A percentile compares a stretch with the other conserved stretches of the same genome.
These are phyloP conservation scores for Thermomucor indicae-seudaticae DNA, from an alignment of 371 early-diverging fungal species.

Conservation along the genomic window DNA sequence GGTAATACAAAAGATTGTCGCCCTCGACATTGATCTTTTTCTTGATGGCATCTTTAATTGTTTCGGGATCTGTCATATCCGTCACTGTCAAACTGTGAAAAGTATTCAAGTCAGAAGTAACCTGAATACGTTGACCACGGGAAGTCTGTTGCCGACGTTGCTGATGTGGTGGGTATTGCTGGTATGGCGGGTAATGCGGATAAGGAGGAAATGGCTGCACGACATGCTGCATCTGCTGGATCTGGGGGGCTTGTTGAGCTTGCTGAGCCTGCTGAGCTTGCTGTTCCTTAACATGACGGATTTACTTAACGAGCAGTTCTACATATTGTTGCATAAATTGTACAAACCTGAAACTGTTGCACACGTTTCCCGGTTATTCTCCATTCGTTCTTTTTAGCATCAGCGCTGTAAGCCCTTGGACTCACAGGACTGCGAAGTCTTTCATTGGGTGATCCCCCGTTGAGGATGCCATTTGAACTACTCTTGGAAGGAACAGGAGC, in stretches of 20 bases:
- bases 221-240: constrained; percentile 2
- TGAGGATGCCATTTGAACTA: no score
- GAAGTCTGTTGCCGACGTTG: background rate
- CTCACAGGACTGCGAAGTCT: constrained; percentile 11
- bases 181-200: constrained; percentile 2
- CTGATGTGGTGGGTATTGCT: background rate
- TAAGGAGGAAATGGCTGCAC: background rate
- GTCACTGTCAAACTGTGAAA: constrained; percentile 42
- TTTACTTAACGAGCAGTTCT: background rate
- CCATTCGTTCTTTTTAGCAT: constrained; percentile 18
- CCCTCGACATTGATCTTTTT: constrained; percentile 35
- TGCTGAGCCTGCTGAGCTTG: background rate
- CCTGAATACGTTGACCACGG: constrained; percentile 25
- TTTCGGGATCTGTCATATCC: constrained; percentile 29
- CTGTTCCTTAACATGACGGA: no score
- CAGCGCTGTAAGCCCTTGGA: constrained; percentile 7
- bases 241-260: background rate
- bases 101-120: constrained; percentile 35
- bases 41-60: constrained; percentile 33
- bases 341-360: constrained; percentile 11
- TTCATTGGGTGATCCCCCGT: no score
- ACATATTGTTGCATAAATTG: background rate
- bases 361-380: constrained; percentile 16
- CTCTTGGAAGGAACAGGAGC: no score
- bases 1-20: constrained; percentile 30